Percentiles rank a stretch among this genome's conserved stretches.
Evolutionary conservation across 257 asterid genomes (phyloP).

Genomic region (Scutellaria galericulata): DNA sequence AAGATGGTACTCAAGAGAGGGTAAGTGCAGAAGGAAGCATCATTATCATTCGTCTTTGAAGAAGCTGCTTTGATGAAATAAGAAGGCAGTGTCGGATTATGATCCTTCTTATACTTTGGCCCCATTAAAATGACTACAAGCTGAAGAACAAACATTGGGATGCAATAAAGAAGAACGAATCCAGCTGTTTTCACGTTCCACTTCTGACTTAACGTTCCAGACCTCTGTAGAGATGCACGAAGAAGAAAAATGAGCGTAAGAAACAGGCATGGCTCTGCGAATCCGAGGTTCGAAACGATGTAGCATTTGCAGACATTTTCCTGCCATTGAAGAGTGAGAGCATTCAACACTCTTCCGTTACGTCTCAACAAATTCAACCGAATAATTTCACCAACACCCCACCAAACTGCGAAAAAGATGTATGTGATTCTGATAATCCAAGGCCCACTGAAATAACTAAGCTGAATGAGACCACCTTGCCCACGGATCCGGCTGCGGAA

Average conservation of each 20-base stretch:
- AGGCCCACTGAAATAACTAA: conserved; percentile 87
- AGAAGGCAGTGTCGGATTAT: conserved; percentile 55
- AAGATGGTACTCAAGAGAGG: conserved; percentile 75
- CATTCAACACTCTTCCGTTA: conserved; percentile 67
- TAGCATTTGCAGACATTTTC: conserved; percentile 86
- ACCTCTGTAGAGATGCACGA: conserved; percentile 81
- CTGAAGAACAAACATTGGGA: conserved; percentile 80
- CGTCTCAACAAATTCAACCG: conserved; percentile 68
- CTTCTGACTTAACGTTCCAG: conserved; percentile 64
- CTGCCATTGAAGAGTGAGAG: conserved; percentile 68
- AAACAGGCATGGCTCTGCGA: conserved; percentile 86
- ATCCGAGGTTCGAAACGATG: conserved; percentile 91
- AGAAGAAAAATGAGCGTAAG: conserved; percentile 83
- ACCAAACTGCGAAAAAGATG: conserved; percentile 74
- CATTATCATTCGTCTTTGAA: conserved; percentile 35
- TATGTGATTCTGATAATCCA: conserved; percentile 79
- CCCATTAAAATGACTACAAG: conserved; percentile 68
- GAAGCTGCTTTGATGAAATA: conserved; percentile 64
- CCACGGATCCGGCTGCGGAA: conserved; percentile 65
- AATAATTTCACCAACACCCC: conserved; percentile 87
- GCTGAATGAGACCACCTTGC: conserved; percentile 65
- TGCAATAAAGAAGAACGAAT: conserved; percentile 67
- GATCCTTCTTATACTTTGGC: conserved; percentile 51
- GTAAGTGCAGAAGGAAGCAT: conserved; percentile 73
- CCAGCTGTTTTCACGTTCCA: conserved; percentile 84